Percentiles rank a stretch among this genome's conserved stretches.
phyloP scores from a whole-genome alignment of 768 basidiomycete species.

The Lentinula lateritia region DNA sequence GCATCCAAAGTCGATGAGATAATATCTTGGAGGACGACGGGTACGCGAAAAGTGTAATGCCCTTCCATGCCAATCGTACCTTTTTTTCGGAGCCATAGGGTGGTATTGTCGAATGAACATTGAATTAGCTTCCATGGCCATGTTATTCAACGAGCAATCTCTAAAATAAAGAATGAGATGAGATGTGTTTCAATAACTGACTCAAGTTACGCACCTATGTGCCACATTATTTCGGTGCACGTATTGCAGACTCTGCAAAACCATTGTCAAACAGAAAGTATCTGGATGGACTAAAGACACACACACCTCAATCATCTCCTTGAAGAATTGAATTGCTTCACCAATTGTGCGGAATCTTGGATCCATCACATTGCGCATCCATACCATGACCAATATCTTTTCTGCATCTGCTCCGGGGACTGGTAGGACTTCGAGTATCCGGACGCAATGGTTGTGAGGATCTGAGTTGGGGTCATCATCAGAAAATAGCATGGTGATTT shows the following conservation, averaged over 20 bases:
- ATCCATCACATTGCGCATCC: slow-evolving; percentile 11
- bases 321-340: slow-evolving; percentile 22
- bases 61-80: slow-evolving; percentile 4
- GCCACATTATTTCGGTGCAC: slow-evolving; percentile 24
- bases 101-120: background rate
- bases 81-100: background rate
- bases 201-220: no score
- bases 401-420: slow-evolving; percentile 11
- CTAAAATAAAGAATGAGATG: no score
- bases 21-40: slow-evolving; percentile 26
- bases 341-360: slow-evolving; percentile 22
- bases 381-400: slow-evolving; percentile 22
- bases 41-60: slow-evolving; percentile 17
- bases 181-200: no score
- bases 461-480: slow-evolving; percentile 12
- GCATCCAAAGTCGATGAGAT: slow-evolving; percentile 34
- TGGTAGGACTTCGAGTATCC: slow-evolving; percentile 17
- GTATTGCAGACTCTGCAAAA: no score
- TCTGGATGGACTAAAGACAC: no score
- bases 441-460: slow-evolving; percentile 23
- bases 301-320: slow-evolving; percentile 25
- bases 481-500: slow-evolving; percentile 14
- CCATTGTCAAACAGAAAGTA: no score
- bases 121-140: no score
- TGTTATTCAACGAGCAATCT: no score